Evolutionary conservation across 2,329 filamentous ascomycete genomes (phyloP).

Genomic region (Chrysosporium queenslandicum): DNA sequence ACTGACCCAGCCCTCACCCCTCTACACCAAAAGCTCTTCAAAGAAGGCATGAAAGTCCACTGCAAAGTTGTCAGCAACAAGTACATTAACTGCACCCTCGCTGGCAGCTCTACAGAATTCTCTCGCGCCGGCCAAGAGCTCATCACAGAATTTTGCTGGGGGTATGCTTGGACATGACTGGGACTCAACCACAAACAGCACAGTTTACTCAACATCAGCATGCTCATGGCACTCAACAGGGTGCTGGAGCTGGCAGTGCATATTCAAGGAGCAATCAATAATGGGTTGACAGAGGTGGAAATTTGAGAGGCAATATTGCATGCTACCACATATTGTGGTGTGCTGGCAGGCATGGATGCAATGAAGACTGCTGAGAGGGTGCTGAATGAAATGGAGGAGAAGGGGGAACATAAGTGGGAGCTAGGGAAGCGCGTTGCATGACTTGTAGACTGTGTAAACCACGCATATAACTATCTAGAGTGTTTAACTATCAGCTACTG

Average conservation of each 20-base stretch:
- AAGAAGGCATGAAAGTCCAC: conserved; percentile 51
- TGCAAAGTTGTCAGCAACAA: conserved; percentile 51
- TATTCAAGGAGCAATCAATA: conserved; percentile 53
- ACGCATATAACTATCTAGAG: too few species aligned
- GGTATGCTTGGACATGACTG: conserved; percentile 53
- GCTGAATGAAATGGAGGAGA: conserved; percentile 43
- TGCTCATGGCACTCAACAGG: conserved; percentile 54
- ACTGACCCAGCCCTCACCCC: conserved; percentile 34
- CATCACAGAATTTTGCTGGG: conserved; percentile 56
- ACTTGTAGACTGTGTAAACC: too few species aligned
- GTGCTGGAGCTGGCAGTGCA: conserved; percentile 52
- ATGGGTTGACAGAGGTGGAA: conserved; percentile 52
- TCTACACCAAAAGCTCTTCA: conserved; percentile 48
- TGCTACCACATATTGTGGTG: conserved; percentile 44
- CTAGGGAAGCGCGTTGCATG: conserved; percentile 13
- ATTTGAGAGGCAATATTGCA: conserved; percentile 51
- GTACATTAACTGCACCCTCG: conserved; percentile 50
- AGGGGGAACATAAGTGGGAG: conserved; percentile 29
- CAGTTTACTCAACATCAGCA: conserved; percentile 54
- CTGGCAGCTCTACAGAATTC: conserved; percentile 49
- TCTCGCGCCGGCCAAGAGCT: conserved; percentile 52
- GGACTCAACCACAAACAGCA: conserved; percentile 53
- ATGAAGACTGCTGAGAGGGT: conserved; percentile 45
- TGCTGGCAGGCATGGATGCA: conserved; percentile 46
- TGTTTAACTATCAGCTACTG: too few species aligned